These are phyloP conservation scores for Hirsutella thompsonii DNA, from an alignment of 2,329 filamentous ascomycete species.

Conservation along the genomic window DNA sequence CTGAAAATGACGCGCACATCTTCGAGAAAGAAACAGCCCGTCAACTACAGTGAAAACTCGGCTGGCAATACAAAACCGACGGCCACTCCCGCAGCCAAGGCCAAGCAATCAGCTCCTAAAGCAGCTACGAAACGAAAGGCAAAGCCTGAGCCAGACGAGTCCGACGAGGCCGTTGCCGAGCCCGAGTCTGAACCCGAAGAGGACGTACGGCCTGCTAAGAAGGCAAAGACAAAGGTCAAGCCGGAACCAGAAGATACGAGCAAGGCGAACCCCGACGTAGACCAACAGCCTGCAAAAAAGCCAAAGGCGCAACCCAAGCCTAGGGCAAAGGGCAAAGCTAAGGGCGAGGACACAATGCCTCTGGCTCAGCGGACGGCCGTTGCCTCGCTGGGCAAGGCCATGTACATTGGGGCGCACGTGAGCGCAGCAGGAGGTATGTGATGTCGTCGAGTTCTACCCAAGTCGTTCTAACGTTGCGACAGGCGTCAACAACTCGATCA, in stretches of 20 bases:
- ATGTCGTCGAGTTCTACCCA: neutral
- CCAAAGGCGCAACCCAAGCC: conserved; percentile 21
- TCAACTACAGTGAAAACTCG: conserved; percentile 19
- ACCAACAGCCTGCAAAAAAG: conserved; percentile 26
- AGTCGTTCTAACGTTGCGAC: conserved; percentile 3
- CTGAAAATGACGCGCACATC: conserved; percentile 21
- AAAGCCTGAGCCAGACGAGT: conserved; percentile 2
- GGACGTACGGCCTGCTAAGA: neutral
- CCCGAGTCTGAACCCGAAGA: conserved; percentile 7
- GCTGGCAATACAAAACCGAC: conserved; percentile 5
- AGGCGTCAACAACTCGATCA: conserved; percentile 83
- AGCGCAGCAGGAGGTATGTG: conserved; percentile 68
- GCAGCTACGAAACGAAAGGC: neutral
- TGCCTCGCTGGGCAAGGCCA: conserved; percentile 48
- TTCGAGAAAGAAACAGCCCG: conserved; percentile 15
- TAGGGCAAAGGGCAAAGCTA: conserved; percentile 13
- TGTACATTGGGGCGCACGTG: conserved; percentile 88
- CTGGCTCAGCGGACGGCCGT: conserved; percentile 55
- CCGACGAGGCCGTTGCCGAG: conserved; percentile 3
- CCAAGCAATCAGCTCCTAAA: neutral
- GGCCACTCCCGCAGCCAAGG: conserved; percentile 7
- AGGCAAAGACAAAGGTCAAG: neutral
- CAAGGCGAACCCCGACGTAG: conserved; percentile 7
- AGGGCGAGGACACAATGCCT: conserved; percentile 38
- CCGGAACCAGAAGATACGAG: conserved; percentile 3